Conservation (phyloP, 2,329 filamentous ascomycete genomes). For the Atkinsonella hypoxylon region DNA sequence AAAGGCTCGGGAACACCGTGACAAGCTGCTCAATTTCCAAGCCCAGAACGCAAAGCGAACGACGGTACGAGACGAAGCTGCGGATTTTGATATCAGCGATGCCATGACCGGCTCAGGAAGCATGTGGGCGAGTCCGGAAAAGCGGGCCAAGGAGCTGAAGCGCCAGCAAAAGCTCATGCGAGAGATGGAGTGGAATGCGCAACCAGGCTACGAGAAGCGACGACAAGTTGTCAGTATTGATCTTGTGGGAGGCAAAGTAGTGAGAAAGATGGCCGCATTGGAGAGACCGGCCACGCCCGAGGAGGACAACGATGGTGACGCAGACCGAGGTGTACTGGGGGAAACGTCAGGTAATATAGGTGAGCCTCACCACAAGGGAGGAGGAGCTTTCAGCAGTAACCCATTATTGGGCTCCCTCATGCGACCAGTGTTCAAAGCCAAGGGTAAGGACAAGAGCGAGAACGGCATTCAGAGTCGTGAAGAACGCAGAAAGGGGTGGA, state of each 20-base stretch:
- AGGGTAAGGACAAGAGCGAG: constrained; percentile 32
- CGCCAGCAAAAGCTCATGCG: constrained; percentile 72
- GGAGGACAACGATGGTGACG: constrained; percentile 23
- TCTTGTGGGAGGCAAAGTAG: constrained; percentile 63
- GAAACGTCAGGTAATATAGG: constrained; percentile 24
- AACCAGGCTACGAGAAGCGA: constrained; percentile 81
- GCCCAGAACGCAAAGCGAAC: constrained; percentile 76
- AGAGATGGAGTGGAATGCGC: constrained; percentile 76
- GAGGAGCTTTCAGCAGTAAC: constrained; percentile 56
- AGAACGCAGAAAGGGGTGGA: constrained; percentile 36
- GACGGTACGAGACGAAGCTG: constrained; percentile 74
- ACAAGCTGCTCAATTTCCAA: constrained; percentile 71
- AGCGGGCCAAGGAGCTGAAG: constrained; percentile 73
- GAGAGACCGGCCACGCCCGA: constrained; percentile 46
- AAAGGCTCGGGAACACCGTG: constrained; percentile 65
- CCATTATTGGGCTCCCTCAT: constrained; percentile 55
- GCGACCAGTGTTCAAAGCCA: constrained; percentile 45
- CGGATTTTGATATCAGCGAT: constrained; percentile 43
- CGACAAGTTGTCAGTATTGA: constrained; percentile 78
- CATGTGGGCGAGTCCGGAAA: constrained; percentile 77
- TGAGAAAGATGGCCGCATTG: constrained; percentile 55
- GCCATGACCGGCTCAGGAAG: constrained; percentile 31
- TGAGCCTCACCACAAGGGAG: constrained; percentile 15
- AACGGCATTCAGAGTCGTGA: constrained; percentile 27
- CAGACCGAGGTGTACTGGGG: constrained; percentile 19